phyloP scores from a whole-genome alignment of 345 rosid species.

The Capsella bursapastoris region DNA sequence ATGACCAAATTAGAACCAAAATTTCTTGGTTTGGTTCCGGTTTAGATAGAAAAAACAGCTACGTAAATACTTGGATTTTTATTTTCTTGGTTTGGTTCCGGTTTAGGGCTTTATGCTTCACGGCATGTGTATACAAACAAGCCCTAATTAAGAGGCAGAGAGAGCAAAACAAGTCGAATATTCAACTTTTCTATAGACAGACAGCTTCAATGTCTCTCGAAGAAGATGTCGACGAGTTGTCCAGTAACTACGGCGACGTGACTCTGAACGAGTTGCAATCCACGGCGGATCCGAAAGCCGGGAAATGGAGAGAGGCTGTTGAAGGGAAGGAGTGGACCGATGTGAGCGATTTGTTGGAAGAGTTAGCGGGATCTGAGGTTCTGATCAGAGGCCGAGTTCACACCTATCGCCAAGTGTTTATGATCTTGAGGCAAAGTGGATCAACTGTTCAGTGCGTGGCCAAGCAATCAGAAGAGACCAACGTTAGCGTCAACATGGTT shows the following conservation, averaged over 20 bases:
- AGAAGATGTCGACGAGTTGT: not conserved
- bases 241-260: not conserved
- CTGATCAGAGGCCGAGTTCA: not conserved
- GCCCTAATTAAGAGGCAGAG: too few relatives aligned
- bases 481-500: not conserved
- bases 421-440: not conserved
- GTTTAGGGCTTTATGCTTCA: too few relatives aligned
- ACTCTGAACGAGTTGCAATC: not conserved
- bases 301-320: not conserved
- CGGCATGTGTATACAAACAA: too few relatives aligned
- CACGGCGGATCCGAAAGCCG: not conserved
- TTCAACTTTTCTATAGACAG: too few relatives aligned
- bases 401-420: not conserved
- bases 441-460: not conserved
- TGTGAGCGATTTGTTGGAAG: not conserved
- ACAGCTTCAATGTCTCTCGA: not conserved
- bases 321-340: not conserved
- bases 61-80: too few relatives aligned
- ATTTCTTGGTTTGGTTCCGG: too few relatives aligned
- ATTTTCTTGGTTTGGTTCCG: too few relatives aligned
- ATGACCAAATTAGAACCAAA: too few relatives aligned
- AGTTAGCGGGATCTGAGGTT: not conserved
- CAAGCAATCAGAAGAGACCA: not conserved
- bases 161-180: too few relatives aligned
- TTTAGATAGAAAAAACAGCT: too few relatives aligned